Evolutionary conservation across 2,329 filamentous ascomycete genomes (phyloP).

Genomic region (Byssothecium circinans): DNA sequence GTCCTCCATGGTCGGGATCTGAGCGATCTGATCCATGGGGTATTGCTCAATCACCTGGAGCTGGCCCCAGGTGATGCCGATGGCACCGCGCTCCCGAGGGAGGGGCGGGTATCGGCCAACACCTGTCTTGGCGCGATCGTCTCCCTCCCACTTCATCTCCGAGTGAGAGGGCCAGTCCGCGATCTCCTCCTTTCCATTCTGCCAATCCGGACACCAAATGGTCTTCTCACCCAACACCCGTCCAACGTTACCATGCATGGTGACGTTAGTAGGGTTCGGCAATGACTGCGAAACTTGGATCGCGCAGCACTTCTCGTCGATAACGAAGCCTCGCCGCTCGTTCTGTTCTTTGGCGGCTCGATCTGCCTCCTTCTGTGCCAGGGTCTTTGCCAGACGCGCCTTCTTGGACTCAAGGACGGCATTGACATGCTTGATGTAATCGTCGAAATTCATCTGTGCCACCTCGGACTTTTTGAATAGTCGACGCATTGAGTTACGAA

Average conservation of each 20-base stretch:
- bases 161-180: slow-evolving; percentile 45
- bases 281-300: slow-evolving; percentile 20
- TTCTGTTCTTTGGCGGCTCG: neutral
- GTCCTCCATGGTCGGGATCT: slow-evolving; percentile 42
- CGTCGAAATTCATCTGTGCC: slow-evolving; percentile 33
- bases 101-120: slow-evolving; percentile 48
- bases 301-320: slow-evolving; percentile 14
- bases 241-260: slow-evolving; percentile 23
- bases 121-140: slow-evolving; percentile 49
- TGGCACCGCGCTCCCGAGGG: slow-evolving; percentile 47
- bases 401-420: slow-evolving; percentile 24
- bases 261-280: slow-evolving; percentile 16
- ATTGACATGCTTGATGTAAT: slow-evolving; percentile 37
- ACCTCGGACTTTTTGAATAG: slow-evolving; percentile 38
- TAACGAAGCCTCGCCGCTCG: neutral
- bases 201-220: slow-evolving; percentile 44
- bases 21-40: slow-evolving; percentile 42
- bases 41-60: slow-evolving; percentile 42
- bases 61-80: slow-evolving; percentile 47
- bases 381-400: slow-evolving; percentile 11
- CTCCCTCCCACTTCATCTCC: slow-evolving; percentile 53
- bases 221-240: slow-evolving; percentile 44
- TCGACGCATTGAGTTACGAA: slow-evolving; percentile 40
- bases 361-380: slow-evolving; percentile 16
- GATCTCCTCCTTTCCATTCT: slow-evolving; percentile 37